Percentiles rank a stretch among this genome's conserved stretches.
These are phyloP conservation scores for Tetrahymena thermophila DNA, from an alignment of 73 alveolate species.

Conservation along the genomic window DNA sequence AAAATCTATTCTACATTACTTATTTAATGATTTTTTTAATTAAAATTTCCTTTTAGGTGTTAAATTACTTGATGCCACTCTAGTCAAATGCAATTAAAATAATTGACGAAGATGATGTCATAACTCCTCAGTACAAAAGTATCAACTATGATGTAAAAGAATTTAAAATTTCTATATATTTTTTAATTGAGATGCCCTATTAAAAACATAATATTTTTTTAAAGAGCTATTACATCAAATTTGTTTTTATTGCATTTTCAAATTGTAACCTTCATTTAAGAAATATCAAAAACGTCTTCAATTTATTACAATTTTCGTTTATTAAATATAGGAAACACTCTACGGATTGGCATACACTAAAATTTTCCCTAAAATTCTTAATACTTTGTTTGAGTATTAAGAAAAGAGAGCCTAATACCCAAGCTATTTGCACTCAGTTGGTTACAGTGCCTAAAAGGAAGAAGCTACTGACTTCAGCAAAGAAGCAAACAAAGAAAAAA, in stretches of 20 bases:
- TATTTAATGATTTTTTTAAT: not conserved
- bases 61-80: not conserved
- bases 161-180: not conserved
- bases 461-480: not conserved
- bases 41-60: not conserved
- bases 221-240: not conserved
- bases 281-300: too few species aligned
- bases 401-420: not conserved
- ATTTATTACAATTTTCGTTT: not conserved
- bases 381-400: not conserved
- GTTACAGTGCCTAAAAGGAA: not conserved
- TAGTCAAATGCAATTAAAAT: not conserved
- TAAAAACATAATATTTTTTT: too few species aligned
- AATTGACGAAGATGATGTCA: not conserved
- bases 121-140: not conserved
- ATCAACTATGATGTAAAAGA: not conserved
- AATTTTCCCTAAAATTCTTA: not conserved
- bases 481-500: not conserved
- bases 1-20: not conserved
- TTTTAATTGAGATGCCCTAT: too few species aligned
- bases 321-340: not conserved
- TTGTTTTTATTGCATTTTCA: too few species aligned
- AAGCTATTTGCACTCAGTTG: not conserved
- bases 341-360: not conserved
- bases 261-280: not conserved